Evolutionary conservation across 805 yeast species (phyloP).

Genomic region (Sugiyamaella lignohabitans): DNA sequence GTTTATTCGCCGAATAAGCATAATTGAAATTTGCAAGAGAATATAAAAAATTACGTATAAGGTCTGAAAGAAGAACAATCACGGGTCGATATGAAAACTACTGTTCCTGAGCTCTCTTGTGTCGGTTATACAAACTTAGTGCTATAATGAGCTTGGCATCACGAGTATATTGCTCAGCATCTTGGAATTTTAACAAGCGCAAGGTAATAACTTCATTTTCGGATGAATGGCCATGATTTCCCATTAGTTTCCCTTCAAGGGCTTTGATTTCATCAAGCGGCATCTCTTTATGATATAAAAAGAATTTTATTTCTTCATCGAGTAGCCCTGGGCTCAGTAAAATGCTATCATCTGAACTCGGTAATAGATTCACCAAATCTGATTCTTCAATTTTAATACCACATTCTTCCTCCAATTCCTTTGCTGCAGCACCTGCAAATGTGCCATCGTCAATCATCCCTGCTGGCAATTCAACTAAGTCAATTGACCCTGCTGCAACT

Average conservation of each 20-base stretch:
- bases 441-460: constrained; percentile 26
- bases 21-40: too few species aligned
- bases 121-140: constrained; percentile 3
- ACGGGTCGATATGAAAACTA: too few species aligned
- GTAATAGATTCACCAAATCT: constrained; percentile 14
- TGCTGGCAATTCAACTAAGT: constrained; percentile 24
- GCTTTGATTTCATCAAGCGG: constrained; percentile 8
- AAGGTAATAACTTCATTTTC: constrained; percentile 15
- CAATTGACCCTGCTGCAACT: constrained; percentile 21
- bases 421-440: constrained; percentile 24
- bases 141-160: constrained; percentile 17
- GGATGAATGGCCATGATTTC: not conserved
- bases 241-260: constrained; percentile 8
- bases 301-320: constrained; percentile 15
- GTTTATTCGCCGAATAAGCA: too few species aligned
- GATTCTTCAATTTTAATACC: constrained; percentile 20
- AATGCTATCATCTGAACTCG: constrained; percentile 12
- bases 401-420: constrained; percentile 27
- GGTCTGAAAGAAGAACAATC: too few species aligned
- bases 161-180: constrained; percentile 1
- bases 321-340: constrained; percentile 20
- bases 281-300: constrained; percentile 5
- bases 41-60: too few species aligned
- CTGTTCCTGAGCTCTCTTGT: too few species aligned
- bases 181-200: constrained; percentile 6